Evolutionary conservation across 139 green algal genomes (phyloP).

Genomic region (Closterium sp.): DNA sequence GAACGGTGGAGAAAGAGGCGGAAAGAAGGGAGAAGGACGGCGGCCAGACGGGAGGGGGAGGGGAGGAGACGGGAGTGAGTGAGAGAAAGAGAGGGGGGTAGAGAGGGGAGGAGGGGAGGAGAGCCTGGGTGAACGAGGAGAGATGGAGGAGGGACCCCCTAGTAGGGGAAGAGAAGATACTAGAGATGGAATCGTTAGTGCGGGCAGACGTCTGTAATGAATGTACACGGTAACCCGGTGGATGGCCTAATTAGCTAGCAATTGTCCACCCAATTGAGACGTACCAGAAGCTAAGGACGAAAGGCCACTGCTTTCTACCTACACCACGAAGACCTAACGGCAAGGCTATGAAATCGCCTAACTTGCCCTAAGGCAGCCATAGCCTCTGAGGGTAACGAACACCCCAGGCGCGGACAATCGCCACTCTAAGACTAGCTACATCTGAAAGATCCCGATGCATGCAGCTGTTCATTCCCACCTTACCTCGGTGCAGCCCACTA

Average conservation of each 20-base stretch:
- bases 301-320: background rate
- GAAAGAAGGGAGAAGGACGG: no score
- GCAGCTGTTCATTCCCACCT: background rate
- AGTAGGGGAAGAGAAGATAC: no score
- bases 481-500: background rate
- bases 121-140: no score
- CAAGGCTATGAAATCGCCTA: background rate
- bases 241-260: no score
- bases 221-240: background rate
- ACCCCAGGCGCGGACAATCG: background rate
- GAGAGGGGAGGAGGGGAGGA: no score
- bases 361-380: background rate
- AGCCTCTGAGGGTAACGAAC: background rate
- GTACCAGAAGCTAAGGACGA: background rate
- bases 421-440: no score
- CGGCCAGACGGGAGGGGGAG: no score
- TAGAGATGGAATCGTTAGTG: no score
- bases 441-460: background rate
- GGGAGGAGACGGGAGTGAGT: no score
- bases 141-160: no score
- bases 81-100: no score
- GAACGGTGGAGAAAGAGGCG: no score
- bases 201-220: background rate
- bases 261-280: background rate
- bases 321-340: background rate